Percentiles rank a stretch among this genome's conserved stretches.
phyloP scores from a whole-genome alignment of 805 yeast species.

The Ogataea naganishii region DNA sequence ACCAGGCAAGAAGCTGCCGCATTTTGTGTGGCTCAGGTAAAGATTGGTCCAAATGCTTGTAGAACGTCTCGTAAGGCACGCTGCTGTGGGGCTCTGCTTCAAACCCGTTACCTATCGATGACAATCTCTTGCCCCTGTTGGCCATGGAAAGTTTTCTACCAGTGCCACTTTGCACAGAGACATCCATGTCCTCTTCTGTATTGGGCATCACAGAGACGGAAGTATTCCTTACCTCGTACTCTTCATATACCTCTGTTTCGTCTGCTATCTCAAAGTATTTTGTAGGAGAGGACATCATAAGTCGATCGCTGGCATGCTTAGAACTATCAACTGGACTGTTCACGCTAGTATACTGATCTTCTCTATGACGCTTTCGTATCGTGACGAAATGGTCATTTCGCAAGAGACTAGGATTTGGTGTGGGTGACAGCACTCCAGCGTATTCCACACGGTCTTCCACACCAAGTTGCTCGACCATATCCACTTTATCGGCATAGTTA shows the following conservation, averaged over 20 bases:
- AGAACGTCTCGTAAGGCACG: conserved; percentile 44
- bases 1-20: conserved; percentile 65
- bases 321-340: too few species aligned
- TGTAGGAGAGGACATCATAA: too few species aligned
- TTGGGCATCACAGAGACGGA: conserved; percentile 18
- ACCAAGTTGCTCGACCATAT: too few species aligned
- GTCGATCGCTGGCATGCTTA: too few species aligned
- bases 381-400: too few species aligned
- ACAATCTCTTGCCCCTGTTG: conserved; percentile 62
- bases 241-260: conserved; percentile 1
- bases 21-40: conserved; percentile 67
- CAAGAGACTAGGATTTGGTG: too few species aligned
- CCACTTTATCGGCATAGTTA: too few species aligned
- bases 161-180: conserved; percentile 17
- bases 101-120: conserved; percentile 69
- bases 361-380: too few species aligned
- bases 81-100: conserved; percentile 59
- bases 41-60: conserved; percentile 51
- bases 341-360: too few species aligned
- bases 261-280: not conserved
- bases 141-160: conserved; percentile 45
- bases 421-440: too few species aligned
- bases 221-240: conserved; percentile 12
- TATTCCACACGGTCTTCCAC: too few species aligned
- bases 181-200: conserved; percentile 9